Evolutionary conservation across 805 yeast genomes (phyloP).

Genomic region (Starmerella geochares): DNA sequence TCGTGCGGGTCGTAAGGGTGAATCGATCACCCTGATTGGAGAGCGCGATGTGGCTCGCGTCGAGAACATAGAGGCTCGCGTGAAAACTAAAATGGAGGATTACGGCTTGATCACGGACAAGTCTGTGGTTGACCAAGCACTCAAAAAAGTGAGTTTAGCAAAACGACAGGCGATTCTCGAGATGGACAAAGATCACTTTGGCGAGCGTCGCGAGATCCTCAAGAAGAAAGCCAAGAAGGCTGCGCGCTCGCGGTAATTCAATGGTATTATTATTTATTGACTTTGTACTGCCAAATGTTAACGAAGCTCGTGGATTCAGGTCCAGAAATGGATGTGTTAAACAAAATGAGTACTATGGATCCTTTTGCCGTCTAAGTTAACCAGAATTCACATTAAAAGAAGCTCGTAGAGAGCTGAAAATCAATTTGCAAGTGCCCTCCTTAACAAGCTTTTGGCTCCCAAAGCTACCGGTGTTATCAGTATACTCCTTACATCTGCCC

Average conservation of each 20-base stretch:
- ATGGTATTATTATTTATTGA: neutral
- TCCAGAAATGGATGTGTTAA: no score
- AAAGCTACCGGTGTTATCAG: no score
- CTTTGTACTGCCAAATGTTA: neutral
- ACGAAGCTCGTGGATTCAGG: no score
- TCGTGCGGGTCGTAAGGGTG: slow-evolving; percentile 89
- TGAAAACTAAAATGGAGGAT: slow-evolving; percentile 67
- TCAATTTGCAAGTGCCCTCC: no score
- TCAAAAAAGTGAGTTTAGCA: slow-evolving; percentile 64
- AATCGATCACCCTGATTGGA: slow-evolving; percentile 67
- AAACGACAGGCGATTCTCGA: slow-evolving; percentile 86
- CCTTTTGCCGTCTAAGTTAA: no score
- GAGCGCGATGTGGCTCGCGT: slow-evolving; percentile 77
- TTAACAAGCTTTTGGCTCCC: no score
- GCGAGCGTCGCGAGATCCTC: slow-evolving; percentile 53
- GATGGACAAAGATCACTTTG: slow-evolving; percentile 85
- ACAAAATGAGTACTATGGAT: no score
- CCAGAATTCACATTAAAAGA: no score
- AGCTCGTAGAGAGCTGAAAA: no score
- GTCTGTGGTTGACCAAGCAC: slow-evolving; percentile 59
- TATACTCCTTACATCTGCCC: no score
- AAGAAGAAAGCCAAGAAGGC: slow-evolving; percentile 27
- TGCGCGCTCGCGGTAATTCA: neutral
- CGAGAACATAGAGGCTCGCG: slow-evolving; percentile 76
- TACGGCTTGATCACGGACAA: slow-evolving; percentile 65